Base-by-base conservation (phyloP, 2,329 filamentous ascomycete species). In the Fusarium sterilihyphosum region DNA sequence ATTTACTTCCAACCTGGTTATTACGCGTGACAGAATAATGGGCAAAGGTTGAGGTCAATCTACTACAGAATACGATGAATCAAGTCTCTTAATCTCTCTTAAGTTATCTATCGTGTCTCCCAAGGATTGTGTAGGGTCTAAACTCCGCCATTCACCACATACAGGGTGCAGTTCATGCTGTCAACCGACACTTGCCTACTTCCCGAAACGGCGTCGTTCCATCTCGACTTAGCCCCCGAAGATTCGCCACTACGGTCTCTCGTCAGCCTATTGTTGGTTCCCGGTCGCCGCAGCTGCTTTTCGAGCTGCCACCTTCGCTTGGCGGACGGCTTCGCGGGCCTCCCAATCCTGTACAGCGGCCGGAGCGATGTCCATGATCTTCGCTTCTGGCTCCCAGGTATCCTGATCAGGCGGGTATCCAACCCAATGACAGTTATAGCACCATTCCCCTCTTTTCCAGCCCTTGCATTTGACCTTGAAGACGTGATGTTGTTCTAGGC, bases 261-360 rank as follows among this genome's bases (percentile, higher is more conserved):
- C n/a, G 0, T 12, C 17, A 26, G n/a, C 11, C 2, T 46, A 8
- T 6, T 10, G 5, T 24, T 14, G 8, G 5, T 2, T 14, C 3
- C 2, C 24, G 2, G 43, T n/a, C n/a, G 13, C 20, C 20, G 13
- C 8, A 3, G 13, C 40, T 14, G 24, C 12, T 1, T 26, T 46
- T 3, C 11, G 24, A 20, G 24, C 43, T 6, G 43, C 24, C 0
- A 26, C 12, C 3, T 10, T 46, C 1, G 43, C 43, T 20, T 4
- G 5, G 1, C 43, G 43, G 4, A 4, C 8, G 0, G 11, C 43
- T 26, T 26, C 24, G 0, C 24, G 24, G 8, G 17, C 43, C 17
- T 46, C 43, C 24, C 17, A 46, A 10, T 46, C 24, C 11, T 2
- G 8, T 2, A 46, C 4, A 14, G 43, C 43, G 7, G 17, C 43